A percentile compares a stretch with the other conserved stretches of the same genome.
Conservation (phyloP, 345 rosid genomes). For the Abelmoschus esculentus region DNA sequence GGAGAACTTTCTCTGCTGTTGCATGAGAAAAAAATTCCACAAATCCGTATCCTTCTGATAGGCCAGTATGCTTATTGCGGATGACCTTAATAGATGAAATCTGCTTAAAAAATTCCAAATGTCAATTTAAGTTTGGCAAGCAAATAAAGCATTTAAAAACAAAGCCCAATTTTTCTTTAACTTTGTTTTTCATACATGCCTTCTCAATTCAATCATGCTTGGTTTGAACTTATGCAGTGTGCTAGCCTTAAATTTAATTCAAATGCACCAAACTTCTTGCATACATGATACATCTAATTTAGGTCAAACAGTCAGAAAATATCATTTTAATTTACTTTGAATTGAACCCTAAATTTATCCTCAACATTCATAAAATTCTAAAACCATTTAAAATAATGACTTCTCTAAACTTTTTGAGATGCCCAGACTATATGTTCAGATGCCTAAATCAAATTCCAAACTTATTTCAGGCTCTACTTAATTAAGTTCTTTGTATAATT, state of each 20-base stretch:
- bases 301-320: not conserved
- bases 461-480: too few relatives aligned
- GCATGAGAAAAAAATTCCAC: slow-evolving; percentile 76
- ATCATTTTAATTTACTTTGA: not conserved
- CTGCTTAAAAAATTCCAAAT: slow-evolving; percentile 29
- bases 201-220: not conserved
- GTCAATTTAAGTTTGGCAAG: not conserved
- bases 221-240: not conserved
- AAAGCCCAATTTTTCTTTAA: not conserved
- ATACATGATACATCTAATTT: not conserved
- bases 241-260: not conserved
- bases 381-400: too few relatives aligned
- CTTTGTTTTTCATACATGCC: not conserved
- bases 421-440: too few relatives aligned
- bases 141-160: not conserved
- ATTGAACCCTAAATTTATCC: not conserved
- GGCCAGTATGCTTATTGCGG: slow-evolving; percentile 80
- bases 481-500: too few relatives aligned
- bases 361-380: not conserved
- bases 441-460: too few relatives aligned
- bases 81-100: slow-evolving; percentile 81
- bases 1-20: slow-evolving; percentile 77
- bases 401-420: too few relatives aligned
- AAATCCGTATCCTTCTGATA: slow-evolving; percentile 91
- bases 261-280: not conserved